Percentiles rank a stretch among this genome's conserved stretches.
Evolutionary conservation across 2,329 filamentous ascomycete species (phyloP).

Genomic region (Scorias spongiosa): DNA sequence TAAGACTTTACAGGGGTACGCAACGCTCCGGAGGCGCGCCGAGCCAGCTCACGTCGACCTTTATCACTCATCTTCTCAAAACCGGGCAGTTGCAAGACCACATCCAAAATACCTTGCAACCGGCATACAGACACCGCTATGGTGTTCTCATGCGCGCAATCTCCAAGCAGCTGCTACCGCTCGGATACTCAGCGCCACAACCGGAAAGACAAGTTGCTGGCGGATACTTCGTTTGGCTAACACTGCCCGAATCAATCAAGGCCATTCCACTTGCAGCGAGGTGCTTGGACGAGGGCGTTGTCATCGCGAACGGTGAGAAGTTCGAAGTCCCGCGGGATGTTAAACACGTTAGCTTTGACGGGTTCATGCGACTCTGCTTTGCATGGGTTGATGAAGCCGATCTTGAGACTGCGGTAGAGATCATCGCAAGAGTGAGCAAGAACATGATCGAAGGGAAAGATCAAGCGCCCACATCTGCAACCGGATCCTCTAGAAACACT

Average conservation of each 20-base stretch:
- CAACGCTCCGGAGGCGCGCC: slow-evolving; percentile 44
- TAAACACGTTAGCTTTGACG: slow-evolving; percentile 35
- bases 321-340: slow-evolving; percentile 42
- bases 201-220: slow-evolving; percentile 42
- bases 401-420: slow-evolving; percentile 51
- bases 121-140: slow-evolving; percentile 40
- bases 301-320: slow-evolving; percentile 51
- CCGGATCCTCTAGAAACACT: background rate
- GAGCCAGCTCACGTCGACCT: slow-evolving; percentile 43
- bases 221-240: slow-evolving; percentile 77
- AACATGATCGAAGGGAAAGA: slow-evolving; percentile 18
- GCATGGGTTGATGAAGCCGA: slow-evolving; percentile 54
- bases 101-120: slow-evolving; percentile 38
- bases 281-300: slow-evolving; percentile 49
- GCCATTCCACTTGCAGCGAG: slow-evolving; percentile 41
- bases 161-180: slow-evolving; percentile 41
- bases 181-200: slow-evolving; percentile 41
- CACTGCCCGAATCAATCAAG: slow-evolving; percentile 39
- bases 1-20: slow-evolving; percentile 25
- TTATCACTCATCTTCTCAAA: slow-evolving; percentile 39
- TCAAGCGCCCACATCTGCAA: slow-evolving; percentile 8
- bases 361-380: slow-evolving; percentile 52
- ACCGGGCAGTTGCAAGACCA: slow-evolving; percentile 37
- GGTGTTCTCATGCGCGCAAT: slow-evolving; percentile 44
- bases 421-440: slow-evolving; percentile 39